These are phyloP conservation scores for Ochromonas danica DNA, from an alignment of 108 stramenopile species.

Conservation along the genomic window DNA sequence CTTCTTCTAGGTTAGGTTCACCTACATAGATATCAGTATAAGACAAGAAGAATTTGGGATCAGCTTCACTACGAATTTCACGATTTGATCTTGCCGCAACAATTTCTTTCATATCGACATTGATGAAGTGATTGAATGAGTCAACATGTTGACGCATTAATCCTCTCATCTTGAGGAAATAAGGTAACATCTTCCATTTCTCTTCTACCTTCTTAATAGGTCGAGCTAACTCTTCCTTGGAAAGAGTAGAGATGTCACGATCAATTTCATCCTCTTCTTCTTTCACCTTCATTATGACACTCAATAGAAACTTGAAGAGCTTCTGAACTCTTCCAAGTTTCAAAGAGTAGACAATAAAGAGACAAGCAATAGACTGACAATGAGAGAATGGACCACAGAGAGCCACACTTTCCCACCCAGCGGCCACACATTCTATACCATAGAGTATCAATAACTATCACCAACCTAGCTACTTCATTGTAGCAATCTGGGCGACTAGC, in stretches of 20 bases:
- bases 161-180: slow-evolving; percentile 79
- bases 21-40: slow-evolving; percentile 95
- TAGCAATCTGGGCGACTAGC: too few relatives aligned
- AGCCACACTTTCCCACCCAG: too few relatives aligned
- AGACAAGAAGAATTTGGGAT: slow-evolving; percentile 88
- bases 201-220: slow-evolving; percentile 80
- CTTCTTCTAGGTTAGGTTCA: slow-evolving; percentile 85
- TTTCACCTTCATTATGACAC: too few relatives aligned
- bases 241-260: not conserved
- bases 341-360: too few relatives aligned
- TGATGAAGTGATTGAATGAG: slow-evolving; percentile 95
- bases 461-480: too few relatives aligned
- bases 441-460: too few relatives aligned
- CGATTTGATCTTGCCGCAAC: slow-evolving; percentile 57
- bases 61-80: slow-evolving; percentile 79
- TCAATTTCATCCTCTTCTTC: too few relatives aligned
- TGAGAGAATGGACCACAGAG: too few relatives aligned
- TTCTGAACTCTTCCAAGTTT: too few relatives aligned
- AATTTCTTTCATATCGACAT: slow-evolving; percentile 82
- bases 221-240: not conserved
- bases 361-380: too few relatives aligned
- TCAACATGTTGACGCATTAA: slow-evolving; percentile 86
- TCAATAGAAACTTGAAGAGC: too few relatives aligned
- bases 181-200: slow-evolving; percentile 91
- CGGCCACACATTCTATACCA: too few relatives aligned